Percentiles rank a stretch among this genome's conserved stretches.
These are phyloP conservation scores for Linnemannia schmuckeri DNA, from an alignment of 192 early-diverging fungal species.

Conservation along the genomic window DNA sequence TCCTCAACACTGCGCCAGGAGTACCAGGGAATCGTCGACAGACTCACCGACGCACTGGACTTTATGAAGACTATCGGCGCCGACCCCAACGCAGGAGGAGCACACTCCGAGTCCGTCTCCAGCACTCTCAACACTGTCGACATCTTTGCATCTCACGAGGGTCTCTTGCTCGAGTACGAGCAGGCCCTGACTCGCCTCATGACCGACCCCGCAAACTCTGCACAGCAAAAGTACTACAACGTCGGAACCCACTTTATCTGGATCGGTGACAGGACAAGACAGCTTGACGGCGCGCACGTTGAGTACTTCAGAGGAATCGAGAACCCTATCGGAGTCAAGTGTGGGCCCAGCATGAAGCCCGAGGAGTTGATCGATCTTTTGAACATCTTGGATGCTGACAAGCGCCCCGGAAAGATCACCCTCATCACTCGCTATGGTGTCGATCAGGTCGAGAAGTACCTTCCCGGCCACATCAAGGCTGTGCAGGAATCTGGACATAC, in stretches of 20 bases:
- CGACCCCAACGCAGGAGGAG: slow-evolving; percentile 58
- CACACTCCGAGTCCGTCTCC: slow-evolving; percentile 11
- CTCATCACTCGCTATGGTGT: slow-evolving; percentile 96
- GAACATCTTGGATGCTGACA: slow-evolving; percentile 88
- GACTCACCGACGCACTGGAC: slow-evolving; percentile 88
- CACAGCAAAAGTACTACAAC: slow-evolving; percentile 85
- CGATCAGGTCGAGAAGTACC: slow-evolving; percentile 82
- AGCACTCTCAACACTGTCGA: slow-evolving; percentile 85
- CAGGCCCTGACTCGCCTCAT: slow-evolving; percentile 81
- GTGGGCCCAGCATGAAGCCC: slow-evolving; percentile 91
- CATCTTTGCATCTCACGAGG: slow-evolving; percentile 96
- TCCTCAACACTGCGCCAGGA: slow-evolving; percentile 81
- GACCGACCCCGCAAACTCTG: slow-evolving; percentile 57
- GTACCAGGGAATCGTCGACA: slow-evolving; percentile 92
- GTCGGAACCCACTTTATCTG: slow-evolving; percentile 96
- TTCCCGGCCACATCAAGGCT: slow-evolving; percentile 92
- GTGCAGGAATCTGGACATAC: slow-evolving; percentile 88
- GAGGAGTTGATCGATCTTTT: slow-evolving; percentile 87
- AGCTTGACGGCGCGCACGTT: slow-evolving; percentile 94
- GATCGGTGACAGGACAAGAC: slow-evolving; percentile 98
- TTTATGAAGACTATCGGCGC: slow-evolving; percentile 98
- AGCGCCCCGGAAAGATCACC: slow-evolving; percentile 92
- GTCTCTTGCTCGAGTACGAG: slow-evolving; percentile 95
- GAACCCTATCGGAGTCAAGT: slow-evolving; percentile 98
- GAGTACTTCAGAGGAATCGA: slow-evolving; percentile 98